phyloP scores from a whole-genome alignment of 768 basidiomycete genomes.

The Hygrocybe coccinea region DNA sequence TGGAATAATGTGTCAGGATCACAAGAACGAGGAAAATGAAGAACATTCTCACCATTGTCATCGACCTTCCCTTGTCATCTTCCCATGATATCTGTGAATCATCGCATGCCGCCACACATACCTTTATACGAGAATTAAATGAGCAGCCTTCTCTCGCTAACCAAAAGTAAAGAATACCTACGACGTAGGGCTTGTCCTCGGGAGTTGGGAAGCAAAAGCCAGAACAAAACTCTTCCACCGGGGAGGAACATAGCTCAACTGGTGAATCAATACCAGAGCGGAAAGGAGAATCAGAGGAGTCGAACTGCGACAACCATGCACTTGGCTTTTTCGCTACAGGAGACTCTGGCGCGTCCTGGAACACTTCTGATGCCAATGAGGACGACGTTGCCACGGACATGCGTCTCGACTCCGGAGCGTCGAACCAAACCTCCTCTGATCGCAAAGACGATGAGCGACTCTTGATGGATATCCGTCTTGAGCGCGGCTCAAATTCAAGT shows the following conservation, averaged over 20 bases:
- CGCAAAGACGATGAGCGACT: not conserved
- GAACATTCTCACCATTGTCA: constrained; percentile 31
- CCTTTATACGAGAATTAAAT: constrained; percentile 16
- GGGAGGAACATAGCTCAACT: constrained; percentile 25
- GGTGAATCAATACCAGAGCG: constrained; percentile 14
- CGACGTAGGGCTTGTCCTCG: constrained; percentile 24
- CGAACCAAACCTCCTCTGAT: constrained; percentile 1
- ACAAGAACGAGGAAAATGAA: not conserved
- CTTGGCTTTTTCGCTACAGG: not conserved
- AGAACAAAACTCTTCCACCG: constrained; percentile 29
- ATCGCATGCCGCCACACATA: constrained; percentile 34
- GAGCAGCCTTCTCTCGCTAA: not conserved
- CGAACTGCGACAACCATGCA: not conserved
- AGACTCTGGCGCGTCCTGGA: not conserved
- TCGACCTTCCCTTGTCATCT: constrained; percentile 31
- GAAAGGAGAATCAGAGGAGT: not conserved
- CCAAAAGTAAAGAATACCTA: constrained; percentile 13
- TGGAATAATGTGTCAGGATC: not conserved
- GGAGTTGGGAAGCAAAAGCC: constrained; percentile 25
- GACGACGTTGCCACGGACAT: not conserved
- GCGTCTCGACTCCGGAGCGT: not conserved
- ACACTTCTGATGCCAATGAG: not conserved
- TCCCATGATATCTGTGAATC: constrained; percentile 39
- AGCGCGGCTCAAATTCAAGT: constrained; percentile 18
- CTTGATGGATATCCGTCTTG: not conserved